A percentile compares a stretch with the other conserved stretches of the same genome.
These are phyloP conservation scores for Xylaria longipes DNA, from an alignment of 495 filamentous ascomycete genomes.

Conservation along the genomic window DNA sequence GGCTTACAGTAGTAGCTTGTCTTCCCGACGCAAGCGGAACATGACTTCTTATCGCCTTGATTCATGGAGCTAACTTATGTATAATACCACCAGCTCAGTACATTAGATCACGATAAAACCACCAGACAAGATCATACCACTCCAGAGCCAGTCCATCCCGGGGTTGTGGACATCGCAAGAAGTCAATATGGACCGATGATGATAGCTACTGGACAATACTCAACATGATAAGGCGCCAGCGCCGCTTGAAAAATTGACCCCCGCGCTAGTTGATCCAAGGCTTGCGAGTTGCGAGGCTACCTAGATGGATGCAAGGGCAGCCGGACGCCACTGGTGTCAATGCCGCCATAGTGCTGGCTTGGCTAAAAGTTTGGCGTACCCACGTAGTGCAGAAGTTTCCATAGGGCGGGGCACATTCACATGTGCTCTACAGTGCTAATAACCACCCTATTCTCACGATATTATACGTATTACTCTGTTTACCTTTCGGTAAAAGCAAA, in stretches of 20 bases:
- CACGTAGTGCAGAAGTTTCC: neutral
- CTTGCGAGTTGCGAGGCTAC: neutral
- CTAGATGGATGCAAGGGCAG: neutral
- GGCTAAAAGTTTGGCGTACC: neutral
- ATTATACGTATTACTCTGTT: no score
- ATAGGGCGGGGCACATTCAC: slow-evolving; percentile 2
- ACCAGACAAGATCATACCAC: no score
- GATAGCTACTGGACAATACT: no score
- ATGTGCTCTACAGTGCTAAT: neutral
- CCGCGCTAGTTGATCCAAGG: slow-evolving; percentile 12
- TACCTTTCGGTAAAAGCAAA: neutral
- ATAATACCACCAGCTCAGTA: neutral
- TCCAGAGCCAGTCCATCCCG: neutral
- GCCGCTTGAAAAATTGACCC: slow-evolving; percentile 11
- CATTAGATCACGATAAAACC: neutral
- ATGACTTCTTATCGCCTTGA: neutral
- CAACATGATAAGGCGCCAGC: neutral
- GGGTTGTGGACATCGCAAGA: neutral
- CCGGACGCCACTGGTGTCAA: slow-evolving; percentile 1
- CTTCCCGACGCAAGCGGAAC: neutral
- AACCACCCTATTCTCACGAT: neutral
- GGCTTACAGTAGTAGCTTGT: no score
- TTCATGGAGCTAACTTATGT: neutral
- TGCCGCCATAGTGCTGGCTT: slow-evolving; percentile 9
- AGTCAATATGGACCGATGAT: no score